A percentile compares a stretch with the other conserved stretches of the same genome.
These are phyloP conservation scores for Termitomyces sp. DNA, from an alignment of 768 basidiomycete genomes.

Conservation along the genomic window DNA sequence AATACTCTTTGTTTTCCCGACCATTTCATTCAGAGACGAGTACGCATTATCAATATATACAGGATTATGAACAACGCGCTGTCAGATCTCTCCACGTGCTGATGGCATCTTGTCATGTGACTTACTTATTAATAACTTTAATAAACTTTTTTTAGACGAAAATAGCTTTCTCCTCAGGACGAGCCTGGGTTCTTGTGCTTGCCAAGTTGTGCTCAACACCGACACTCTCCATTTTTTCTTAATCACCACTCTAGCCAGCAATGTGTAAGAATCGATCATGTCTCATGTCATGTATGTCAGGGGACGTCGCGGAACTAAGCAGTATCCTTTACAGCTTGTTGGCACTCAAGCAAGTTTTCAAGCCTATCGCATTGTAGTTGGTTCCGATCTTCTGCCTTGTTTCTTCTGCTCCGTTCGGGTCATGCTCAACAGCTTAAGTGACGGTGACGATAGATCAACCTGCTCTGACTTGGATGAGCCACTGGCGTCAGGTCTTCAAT, in stretches of 20 bases:
- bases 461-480: neutral
- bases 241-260: too few relatives aligned
- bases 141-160: too few relatives aligned
- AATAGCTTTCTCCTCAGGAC: too few relatives aligned
- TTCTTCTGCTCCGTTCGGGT: neutral
- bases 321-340: too few relatives aligned
- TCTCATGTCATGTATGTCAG: too few relatives aligned
- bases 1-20: neutral
- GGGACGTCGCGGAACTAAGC: neutral
- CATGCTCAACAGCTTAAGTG: neutral
- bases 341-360: too few relatives aligned
- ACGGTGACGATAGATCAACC: neutral
- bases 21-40: neutral
- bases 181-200: neutral
- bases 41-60: too few relatives aligned
- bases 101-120: neutral
- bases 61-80: too few relatives aligned
- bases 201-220: neutral
- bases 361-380: neutral
- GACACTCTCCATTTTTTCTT: neutral
- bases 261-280: neutral
- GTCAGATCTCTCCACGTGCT: neutral
- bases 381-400: neutral
- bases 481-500: too few relatives aligned
- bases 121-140: too few relatives aligned